Evolutionary conservation across 1,284 basidiomycete species (phyloP).

Genomic region (Flammula alnicola): DNA sequence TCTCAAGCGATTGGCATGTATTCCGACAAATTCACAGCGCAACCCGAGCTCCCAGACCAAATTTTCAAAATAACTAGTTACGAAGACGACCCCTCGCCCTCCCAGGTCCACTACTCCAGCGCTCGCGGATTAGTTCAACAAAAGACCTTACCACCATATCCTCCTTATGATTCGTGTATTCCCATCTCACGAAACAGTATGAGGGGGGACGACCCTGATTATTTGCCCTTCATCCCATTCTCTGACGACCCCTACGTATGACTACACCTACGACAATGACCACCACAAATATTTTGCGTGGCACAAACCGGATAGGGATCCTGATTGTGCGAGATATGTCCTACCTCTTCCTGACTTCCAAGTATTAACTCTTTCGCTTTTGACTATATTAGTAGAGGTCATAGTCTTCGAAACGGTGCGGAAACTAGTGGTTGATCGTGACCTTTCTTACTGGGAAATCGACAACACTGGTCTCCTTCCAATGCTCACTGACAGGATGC

Average conservation of each 20-base stretch:
- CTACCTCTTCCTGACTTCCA: too few relatives aligned
- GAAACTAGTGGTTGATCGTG: constrained; percentile 39
- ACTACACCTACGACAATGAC: constrained; percentile 40
- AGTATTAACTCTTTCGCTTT: background rate
- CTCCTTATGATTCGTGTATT: constrained; percentile 56
- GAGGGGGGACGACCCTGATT: constrained; percentile 58
- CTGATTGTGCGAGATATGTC: constrained; percentile 61
- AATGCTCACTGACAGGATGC: constrained; percentile 37
- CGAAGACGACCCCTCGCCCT: background rate
- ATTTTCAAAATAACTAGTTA: constrained; percentile 9
- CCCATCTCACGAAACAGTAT: constrained; percentile 49
- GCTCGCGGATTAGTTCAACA: background rate
- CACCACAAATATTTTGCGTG: constrained; percentile 53
- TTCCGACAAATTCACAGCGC: too few relatives aligned
- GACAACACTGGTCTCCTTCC: constrained; percentile 49
- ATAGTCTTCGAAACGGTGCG: constrained; percentile 50
- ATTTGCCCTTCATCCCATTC: constrained; percentile 62
- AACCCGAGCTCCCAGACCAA: too few relatives aligned
- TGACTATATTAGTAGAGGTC: constrained; percentile 43
- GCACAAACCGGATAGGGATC: constrained; percentile 44
- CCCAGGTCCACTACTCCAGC: background rate
- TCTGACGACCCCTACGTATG: constrained; percentile 57
- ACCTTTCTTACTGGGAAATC: constrained; percentile 44
- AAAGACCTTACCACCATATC: constrained; percentile 33
- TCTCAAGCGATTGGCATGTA: too few relatives aligned